Percentiles rank a stretch among this genome's conserved stretches.
phyloP scores from a whole-genome alignment of 2,329 filamentous ascomycete genomes.

The Colletotrichum phormii region DNA sequence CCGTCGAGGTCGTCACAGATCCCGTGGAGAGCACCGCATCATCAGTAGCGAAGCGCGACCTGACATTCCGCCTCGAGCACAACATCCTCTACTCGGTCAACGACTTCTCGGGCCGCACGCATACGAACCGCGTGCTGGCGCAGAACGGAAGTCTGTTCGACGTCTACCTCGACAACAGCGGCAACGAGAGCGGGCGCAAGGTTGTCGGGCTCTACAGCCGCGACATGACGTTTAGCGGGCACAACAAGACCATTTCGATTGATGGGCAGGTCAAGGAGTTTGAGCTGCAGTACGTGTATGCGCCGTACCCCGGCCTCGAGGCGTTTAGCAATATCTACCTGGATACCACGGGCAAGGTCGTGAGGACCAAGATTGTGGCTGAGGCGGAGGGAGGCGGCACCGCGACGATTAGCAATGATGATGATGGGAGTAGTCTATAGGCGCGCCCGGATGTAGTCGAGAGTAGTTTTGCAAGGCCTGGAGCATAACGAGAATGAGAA shows the following conservation, averaged over 20 bases:
- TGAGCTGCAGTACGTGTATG: conserved; percentile 65
- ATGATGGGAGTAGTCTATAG: conserved; percentile 38
- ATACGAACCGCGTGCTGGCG: conserved; percentile 67
- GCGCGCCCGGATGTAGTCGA: not conserved
- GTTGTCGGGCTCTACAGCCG: conserved; percentile 61
- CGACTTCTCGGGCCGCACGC: conserved; percentile 66
- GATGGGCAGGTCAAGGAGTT: conserved; percentile 57
- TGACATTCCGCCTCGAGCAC: conserved; percentile 61
- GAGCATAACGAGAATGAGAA: not conserved
- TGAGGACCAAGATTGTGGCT: conserved; percentile 62
- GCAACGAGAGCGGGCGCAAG: conserved; percentile 54
- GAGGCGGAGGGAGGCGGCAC: conserved; percentile 64
- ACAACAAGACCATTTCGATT: conserved; percentile 57
- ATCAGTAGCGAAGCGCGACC: conserved; percentile 40
- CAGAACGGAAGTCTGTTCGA: conserved; percentile 68
- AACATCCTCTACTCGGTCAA: conserved; percentile 72
- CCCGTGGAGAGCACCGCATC: conserved; percentile 33
- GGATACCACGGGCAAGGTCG: conserved; percentile 58
- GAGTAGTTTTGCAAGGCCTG: not conserved
- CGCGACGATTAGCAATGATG: conserved; percentile 60
- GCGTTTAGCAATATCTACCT: conserved; percentile 60
- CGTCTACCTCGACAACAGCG: conserved; percentile 65
- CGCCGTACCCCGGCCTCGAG: conserved; percentile 60
- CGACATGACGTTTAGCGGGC: conserved; percentile 67
- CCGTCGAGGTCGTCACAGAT: conserved; percentile 33